Evolutionary conservation across 2,329 filamentous ascomycete genomes (phyloP).

Genomic region (Clonostachys byssicola): DNA sequence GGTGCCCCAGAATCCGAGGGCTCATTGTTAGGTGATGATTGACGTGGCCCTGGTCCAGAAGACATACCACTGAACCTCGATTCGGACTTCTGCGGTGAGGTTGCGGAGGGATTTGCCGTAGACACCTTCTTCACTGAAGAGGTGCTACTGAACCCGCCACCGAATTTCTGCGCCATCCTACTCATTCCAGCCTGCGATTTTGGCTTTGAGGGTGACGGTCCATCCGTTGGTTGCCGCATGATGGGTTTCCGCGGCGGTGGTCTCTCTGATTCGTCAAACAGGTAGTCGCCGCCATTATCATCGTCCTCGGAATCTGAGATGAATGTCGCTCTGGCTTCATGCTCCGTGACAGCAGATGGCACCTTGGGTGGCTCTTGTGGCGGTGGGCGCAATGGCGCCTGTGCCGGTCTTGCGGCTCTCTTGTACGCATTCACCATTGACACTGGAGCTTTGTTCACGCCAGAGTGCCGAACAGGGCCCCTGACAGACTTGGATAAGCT

Average conservation of each 20-base stretch:
- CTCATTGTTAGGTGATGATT: too few species aligned
- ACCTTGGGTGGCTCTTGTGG: conserved; percentile 5
- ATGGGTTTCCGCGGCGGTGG: not conserved
- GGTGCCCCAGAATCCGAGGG: too few species aligned
- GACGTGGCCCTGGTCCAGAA: too few species aligned
- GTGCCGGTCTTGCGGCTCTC: conserved; percentile 32
- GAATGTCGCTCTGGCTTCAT: conserved; percentile 28
- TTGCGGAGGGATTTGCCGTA: too few species aligned
- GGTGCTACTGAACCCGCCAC: too few species aligned
- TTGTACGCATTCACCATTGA: conserved; percentile 50
- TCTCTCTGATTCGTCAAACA: conserved; percentile 4
- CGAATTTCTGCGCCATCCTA: not conserved
- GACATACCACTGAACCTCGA: too few species aligned
- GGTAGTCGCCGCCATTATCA: conserved; percentile 11
- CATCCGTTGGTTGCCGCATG: not conserved
- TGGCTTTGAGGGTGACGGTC: not conserved
- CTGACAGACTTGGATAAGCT: conserved; percentile 30
- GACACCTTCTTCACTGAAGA: too few species aligned
- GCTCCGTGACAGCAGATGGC: conserved; percentile 16
- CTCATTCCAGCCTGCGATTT: not conserved
- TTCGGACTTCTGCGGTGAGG: too few species aligned
- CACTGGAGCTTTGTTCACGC: conserved; percentile 42
- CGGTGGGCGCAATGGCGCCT: conserved; percentile 14
- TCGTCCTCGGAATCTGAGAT: conserved; percentile 32
- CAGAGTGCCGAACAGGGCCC: conserved; percentile 1